Evolutionary conservation across 768 basidiomycete genomes (phyloP).

Genomic region (Suillus spraguei): DNA sequence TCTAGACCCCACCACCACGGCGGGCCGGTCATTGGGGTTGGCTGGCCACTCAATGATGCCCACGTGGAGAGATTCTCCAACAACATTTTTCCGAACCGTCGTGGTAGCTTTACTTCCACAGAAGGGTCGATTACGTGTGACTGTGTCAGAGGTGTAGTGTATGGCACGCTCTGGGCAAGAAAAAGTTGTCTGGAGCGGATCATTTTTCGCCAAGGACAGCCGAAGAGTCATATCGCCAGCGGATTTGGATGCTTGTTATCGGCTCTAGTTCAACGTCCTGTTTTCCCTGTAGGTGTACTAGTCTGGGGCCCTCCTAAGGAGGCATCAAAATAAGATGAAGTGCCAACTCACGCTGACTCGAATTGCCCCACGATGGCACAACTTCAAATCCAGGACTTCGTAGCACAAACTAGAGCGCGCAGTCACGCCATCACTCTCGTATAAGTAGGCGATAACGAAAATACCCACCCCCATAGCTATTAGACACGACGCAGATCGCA

Average conservation of each 20-base stretch:
- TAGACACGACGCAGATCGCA: not conserved
- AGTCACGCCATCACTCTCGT: not conserved
- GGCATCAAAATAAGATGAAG: not conserved
- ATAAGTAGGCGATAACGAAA: no score
- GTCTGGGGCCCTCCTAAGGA: not conserved
- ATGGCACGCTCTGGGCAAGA: constrained; percentile 12
- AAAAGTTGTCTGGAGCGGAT: constrained; percentile 31
- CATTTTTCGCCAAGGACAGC: constrained; percentile 25
- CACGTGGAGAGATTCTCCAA: constrained; percentile 28
- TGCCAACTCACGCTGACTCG: not conserved
- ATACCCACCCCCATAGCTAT: not conserved
- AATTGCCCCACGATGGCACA: not conserved
- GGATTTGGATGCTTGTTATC: not conserved
- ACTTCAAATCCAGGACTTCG: not conserved
- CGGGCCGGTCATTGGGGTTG: not conserved
- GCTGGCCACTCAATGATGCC: constrained; percentile 34
- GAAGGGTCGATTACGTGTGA: constrained; percentile 5
- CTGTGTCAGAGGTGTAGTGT: constrained; percentile 25
- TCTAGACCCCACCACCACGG: constrained; percentile 29
- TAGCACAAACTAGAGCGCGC: not conserved
- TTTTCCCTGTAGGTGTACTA: not conserved
- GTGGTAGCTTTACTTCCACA: constrained; percentile 24
- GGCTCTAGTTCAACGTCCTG: no score
- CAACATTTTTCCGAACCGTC: constrained; percentile 20
- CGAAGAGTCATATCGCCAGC: constrained; percentile 22